Evolutionary conservation across 345 rosid genomes (phyloP).

Genomic region (Punica granatum): DNA sequence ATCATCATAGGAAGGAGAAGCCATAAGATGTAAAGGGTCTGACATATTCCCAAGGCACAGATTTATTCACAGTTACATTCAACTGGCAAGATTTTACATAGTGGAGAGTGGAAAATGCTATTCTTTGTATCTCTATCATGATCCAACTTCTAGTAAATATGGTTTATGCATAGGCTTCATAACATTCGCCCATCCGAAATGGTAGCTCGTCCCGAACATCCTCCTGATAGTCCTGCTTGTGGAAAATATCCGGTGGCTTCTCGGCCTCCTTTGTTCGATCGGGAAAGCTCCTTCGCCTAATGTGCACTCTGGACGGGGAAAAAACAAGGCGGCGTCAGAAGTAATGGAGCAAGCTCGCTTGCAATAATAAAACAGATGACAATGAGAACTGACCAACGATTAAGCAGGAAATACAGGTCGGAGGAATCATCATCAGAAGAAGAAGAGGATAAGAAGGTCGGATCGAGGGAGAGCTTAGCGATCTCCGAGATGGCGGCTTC

Average conservation of each 20-base stretch:
- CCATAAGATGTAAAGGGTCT: too few species aligned
- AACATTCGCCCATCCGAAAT: not conserved
- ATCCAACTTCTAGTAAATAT: not conserved
- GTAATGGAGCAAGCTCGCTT: not conserved
- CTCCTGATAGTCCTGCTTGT: not conserved
- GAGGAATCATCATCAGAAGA: not conserved
- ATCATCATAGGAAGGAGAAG: too few species aligned
- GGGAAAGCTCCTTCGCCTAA: not conserved
- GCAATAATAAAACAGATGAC: not conserved
- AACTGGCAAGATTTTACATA: not conserved
- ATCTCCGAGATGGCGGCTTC: constrained; percentile 64
- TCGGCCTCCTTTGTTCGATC: not conserved
- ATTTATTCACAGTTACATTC: not conserved
- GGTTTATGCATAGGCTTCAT: not conserved
- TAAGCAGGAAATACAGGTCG: constrained; percentile 19
- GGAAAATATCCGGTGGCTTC: not conserved
- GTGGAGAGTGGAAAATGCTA: not conserved
- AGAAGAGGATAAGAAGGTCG: constrained; percentile 17
- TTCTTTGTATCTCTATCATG: not conserved
- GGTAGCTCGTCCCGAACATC: not conserved
- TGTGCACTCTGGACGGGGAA: not conserved
- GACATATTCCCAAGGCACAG: too few species aligned
- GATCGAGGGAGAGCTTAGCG: constrained; percentile 55
- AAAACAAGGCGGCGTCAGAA: not conserved
- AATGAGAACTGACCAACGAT: constrained; percentile 10